phyloP scores from a whole-genome alignment of 768 basidiomycete species.

The Tylopilus intermedius region DNA sequence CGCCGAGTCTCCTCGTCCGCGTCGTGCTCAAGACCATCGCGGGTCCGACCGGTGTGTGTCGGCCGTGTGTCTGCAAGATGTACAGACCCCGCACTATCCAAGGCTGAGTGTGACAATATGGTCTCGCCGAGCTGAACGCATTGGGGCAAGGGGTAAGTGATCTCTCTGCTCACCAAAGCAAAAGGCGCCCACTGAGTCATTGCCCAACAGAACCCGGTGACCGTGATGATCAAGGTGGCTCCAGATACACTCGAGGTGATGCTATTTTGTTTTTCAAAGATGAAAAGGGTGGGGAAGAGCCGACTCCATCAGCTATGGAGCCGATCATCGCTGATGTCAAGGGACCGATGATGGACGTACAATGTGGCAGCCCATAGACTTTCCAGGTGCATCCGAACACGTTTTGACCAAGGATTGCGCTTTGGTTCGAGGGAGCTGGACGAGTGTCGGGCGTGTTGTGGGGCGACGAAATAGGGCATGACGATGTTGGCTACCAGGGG shows the following conservation, averaged over 20 bases:
- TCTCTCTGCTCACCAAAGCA: slow-evolving; percentile 60
- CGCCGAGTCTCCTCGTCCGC: slow-evolving; percentile 17
- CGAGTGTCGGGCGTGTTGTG: slow-evolving; percentile 12
- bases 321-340: slow-evolving; percentile 11
- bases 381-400: slow-evolving; percentile 55
- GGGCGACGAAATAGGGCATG: slow-evolving; percentile 58
- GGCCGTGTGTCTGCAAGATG: slow-evolving; percentile 35
- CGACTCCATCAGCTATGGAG: slow-evolving; percentile 10
- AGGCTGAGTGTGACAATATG: slow-evolving; percentile 62
- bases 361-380: slow-evolving; percentile 80
- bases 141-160: slow-evolving; percentile 10
- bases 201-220: slow-evolving; percentile 91
- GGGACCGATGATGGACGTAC: slow-evolving; percentile 43
- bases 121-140: slow-evolving; percentile 70
- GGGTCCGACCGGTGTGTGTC: slow-evolving; percentile 7
- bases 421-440: slow-evolving; percentile 17
- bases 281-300: slow-evolving; percentile 1
- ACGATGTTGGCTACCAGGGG: slow-evolving; percentile 63
- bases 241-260: slow-evolving; percentile 65
- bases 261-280: slow-evolving; percentile 35
- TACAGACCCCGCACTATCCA: slow-evolving; percentile 34
- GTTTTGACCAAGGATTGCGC: slow-evolving; percentile 32
- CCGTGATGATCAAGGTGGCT: slow-evolving; percentile 68
- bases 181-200: slow-evolving; percentile 92
- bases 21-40: slow-evolving; percentile 15